Evolutionary conservation across 1,284 basidiomycete genomes (phyloP).

Genomic region (Marasmius fiardii): DNA sequence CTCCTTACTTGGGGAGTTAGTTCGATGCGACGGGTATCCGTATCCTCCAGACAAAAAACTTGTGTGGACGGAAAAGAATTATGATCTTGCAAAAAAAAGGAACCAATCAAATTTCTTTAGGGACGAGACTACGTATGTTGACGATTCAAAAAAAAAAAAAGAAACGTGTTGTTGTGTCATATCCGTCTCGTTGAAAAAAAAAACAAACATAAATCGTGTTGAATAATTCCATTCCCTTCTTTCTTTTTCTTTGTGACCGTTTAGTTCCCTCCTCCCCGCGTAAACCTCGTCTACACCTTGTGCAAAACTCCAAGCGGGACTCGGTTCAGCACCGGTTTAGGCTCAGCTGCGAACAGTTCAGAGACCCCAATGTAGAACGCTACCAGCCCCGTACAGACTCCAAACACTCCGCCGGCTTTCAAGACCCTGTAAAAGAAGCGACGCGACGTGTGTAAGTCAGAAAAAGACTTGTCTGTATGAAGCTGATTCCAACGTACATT

Average conservation of each 20-base stretch:
- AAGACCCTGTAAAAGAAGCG: constrained; percentile 27
- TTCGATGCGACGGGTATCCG: no score
- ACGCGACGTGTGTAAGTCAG: constrained; percentile 4
- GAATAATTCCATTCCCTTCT: not conserved
- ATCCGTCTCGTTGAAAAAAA: no score
- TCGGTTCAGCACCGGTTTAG: constrained; percentile 5
- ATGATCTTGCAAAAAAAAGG: no score
- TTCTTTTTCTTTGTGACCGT: not conserved
- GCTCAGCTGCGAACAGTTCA: constrained; percentile 41
- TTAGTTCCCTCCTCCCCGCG: no score
- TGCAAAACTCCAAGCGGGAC: constrained; percentile 11
- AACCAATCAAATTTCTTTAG: no score
- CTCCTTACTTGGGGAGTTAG: no score
- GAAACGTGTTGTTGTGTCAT: no score
- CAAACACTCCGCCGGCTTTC: constrained; percentile 73
- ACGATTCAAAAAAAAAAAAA: no score
- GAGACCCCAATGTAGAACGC: constrained; percentile 70
- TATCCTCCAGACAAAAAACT: no score
- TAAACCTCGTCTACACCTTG: not conserved
- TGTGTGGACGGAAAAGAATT: no score
- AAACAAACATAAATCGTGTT: no score
- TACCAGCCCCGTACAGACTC: constrained; percentile 62
- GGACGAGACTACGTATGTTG: no score
- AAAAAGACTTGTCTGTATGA: not conserved
- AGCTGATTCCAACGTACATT: constrained; percentile 20